phyloP scores from a whole-genome alignment of 179 eudicot species.

The Patellifolia procumbens region DNA sequence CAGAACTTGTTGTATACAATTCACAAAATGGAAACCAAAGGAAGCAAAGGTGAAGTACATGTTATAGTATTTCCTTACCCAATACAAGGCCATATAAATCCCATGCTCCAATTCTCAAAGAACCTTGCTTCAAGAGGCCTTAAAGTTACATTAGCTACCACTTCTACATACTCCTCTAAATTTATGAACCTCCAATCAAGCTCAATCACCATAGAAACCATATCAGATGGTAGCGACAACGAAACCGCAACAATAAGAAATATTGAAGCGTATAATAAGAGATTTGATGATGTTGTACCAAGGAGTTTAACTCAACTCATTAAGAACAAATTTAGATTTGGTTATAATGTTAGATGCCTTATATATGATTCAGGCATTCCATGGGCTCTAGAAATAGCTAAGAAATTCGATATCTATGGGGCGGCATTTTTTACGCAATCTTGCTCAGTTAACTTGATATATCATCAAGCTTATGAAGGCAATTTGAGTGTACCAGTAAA shows the following conservation, averaged over 20 bases:
- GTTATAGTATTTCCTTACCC: constrained; percentile 34
- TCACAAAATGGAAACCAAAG: constrained; percentile 21
- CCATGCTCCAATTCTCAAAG: constrained; percentile 40
- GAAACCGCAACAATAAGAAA: constrained; percentile 12
- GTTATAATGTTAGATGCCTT: constrained; percentile 21
- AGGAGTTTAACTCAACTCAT: constrained; percentile 23
- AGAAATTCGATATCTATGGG: constrained; percentile 23
- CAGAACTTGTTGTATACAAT: neutral
- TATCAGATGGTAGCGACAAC: constrained; percentile 22
- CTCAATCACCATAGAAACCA: constrained; percentile 25
- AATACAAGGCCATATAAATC: constrained; percentile 38
- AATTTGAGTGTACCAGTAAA: constrained; percentile 19
- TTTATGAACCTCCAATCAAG: constrained; percentile 1
- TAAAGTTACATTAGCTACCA: constrained; percentile 27
- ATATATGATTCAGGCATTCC: constrained; percentile 31
- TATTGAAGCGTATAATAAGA: neutral
- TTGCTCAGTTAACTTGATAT: constrained; percentile 23
- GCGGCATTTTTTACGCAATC: constrained; percentile 34
- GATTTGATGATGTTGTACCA: constrained; percentile 26
- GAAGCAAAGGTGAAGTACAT: constrained; percentile 2
- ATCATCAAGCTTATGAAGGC: constrained; percentile 26
- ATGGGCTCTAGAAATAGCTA: constrained; percentile 34
- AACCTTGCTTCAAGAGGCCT: constrained; percentile 37
- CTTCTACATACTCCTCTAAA: constrained; percentile 21
- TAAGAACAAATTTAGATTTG: constrained; percentile 3